phyloP scores from a whole-genome alignment of 768 basidiomycete species.

The Gymnopilus junonius region DNA sequence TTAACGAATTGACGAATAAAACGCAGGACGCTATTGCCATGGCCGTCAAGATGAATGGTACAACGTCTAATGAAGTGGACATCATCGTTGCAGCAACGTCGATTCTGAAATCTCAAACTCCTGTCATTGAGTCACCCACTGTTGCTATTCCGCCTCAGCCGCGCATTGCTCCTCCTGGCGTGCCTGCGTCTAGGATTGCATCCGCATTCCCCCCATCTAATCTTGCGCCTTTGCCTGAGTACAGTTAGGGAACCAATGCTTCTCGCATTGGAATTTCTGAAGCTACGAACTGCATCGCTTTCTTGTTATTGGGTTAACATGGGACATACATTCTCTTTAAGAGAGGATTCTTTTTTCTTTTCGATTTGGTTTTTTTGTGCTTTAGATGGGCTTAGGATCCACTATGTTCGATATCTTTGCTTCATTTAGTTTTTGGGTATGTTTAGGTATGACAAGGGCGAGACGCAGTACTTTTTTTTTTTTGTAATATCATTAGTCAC shows the following conservation, averaged over 20 bases:
- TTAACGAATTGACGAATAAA: conserved; percentile 54
- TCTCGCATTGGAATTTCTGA: conserved; percentile 29
- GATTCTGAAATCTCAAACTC: conserved; percentile 48
- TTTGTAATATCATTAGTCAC: conserved; percentile 21
- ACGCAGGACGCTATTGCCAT: conserved; percentile 75
- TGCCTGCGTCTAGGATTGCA: conserved; percentile 23
- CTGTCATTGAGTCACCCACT: conserved; percentile 29
- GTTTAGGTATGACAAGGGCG: background rate
- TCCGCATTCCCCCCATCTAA: conserved; percentile 29
- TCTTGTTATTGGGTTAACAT: conserved; percentile 24
- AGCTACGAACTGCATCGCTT: conserved; percentile 25
- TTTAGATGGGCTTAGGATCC: conserved; percentile 22
- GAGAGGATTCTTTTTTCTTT: conserved; percentile 14
- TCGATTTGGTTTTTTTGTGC: conserved; percentile 19
- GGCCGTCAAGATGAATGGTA: conserved; percentile 78
- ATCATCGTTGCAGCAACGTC: conserved; percentile 74
- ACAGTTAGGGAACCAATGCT: conserved; percentile 35
- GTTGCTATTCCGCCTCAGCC: conserved; percentile 11
- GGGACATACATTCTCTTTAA: conserved; percentile 24
- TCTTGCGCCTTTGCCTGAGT: conserved; percentile 46
- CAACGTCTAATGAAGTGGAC: conserved; percentile 77
- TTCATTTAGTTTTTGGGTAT: conserved; percentile 6
- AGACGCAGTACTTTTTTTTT: background rate
- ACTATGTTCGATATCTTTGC: conserved; percentile 2
- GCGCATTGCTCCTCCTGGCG: conserved; percentile 20